phyloP scores from a whole-genome alignment of 2,329 filamentous ascomycete genomes.

The Drechslerella dactyloides region DNA sequence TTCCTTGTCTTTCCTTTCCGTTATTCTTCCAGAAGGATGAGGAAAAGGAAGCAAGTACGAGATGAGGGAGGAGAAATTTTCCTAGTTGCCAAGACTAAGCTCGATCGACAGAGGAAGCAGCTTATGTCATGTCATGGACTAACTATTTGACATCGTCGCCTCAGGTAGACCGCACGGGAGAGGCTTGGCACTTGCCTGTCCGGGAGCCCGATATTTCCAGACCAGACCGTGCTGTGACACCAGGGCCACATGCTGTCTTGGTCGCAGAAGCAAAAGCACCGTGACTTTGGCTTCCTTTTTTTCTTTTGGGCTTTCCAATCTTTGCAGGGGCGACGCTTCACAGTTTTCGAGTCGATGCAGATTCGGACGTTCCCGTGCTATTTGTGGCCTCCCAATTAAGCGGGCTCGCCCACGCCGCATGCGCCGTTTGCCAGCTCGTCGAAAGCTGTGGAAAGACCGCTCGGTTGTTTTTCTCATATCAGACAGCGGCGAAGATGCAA shows the following conservation, averaged over 20 bases:
- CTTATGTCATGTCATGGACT: conserved; percentile 44
- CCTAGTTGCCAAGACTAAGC: conserved; percentile 1
- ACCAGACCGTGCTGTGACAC: conserved; percentile 45
- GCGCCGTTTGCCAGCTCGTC: too few relatives aligned
- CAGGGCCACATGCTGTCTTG: conserved; percentile 45
- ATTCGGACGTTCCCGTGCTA: conserved; percentile 38
- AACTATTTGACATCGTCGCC: conserved; percentile 37
- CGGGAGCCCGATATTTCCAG: conserved; percentile 44
- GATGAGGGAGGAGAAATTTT: conserved; percentile 25
- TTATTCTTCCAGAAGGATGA: conserved; percentile 22
- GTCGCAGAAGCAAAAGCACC: conserved; percentile 27
- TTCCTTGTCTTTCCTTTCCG: conserved; percentile 13
- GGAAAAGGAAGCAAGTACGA: conserved; percentile 3
- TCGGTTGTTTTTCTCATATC: too few relatives aligned
- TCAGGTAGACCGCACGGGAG: conserved; percentile 28
- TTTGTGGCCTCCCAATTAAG: background rate
- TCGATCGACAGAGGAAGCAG: conserved; percentile 49
- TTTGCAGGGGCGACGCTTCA: conserved; percentile 4
- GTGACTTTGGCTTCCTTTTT: background rate
- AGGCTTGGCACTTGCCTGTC: conserved; percentile 47
- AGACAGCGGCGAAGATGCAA: too few relatives aligned
- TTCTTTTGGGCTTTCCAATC: too few relatives aligned
- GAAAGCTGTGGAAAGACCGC: too few relatives aligned
- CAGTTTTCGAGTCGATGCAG: background rate
- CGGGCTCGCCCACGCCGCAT: background rate